These are phyloP conservation scores for Phytophthora sojae DNA, from an alignment of 352 stramenopile species.

Conservation along the genomic window DNA sequence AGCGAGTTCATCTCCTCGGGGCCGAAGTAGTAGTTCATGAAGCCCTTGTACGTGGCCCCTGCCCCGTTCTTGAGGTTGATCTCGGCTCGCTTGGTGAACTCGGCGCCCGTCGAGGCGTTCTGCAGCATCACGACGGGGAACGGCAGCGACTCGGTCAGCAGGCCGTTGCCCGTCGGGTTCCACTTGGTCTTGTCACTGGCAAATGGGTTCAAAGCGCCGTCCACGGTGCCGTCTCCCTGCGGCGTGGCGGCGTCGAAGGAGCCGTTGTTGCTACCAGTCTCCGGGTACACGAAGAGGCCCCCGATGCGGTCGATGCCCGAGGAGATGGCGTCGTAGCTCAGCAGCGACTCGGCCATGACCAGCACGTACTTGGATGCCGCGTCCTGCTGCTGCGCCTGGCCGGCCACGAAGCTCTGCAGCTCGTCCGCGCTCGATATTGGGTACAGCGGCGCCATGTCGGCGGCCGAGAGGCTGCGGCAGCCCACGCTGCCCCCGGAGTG, in stretches of 20 bases:
- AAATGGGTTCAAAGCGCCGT: constrained; percentile 80
- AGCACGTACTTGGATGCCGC: constrained; percentile 60
- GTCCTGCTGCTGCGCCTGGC: constrained; percentile 30
- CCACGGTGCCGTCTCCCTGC: constrained; percentile 66
- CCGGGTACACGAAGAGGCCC: constrained; percentile 70
- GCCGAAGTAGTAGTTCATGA: constrained; percentile 90
- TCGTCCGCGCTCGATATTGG: constrained; percentile 54
- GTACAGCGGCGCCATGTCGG: constrained; percentile 67
- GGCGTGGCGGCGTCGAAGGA: constrained; percentile 62
- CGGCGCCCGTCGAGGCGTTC: constrained; percentile 39
- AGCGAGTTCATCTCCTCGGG: constrained; percentile 75
- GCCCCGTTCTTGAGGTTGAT: constrained; percentile 57
- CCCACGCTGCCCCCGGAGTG: constrained; percentile 73
- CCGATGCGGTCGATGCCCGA: constrained; percentile 47
- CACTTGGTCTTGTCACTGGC: constrained; percentile 58
- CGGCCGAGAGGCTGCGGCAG: constrained; percentile 60
- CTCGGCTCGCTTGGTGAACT: constrained; percentile 62
- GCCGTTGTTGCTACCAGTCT: constrained; percentile 43
- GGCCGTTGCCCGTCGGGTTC: constrained; percentile 65
- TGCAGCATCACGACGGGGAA: constrained; percentile 79
- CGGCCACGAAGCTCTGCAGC: constrained; percentile 52
- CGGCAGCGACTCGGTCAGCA: constrained; percentile 51
- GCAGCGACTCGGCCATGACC: constrained; percentile 69
- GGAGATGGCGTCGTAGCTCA: constrained; percentile 48
- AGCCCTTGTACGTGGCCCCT: constrained; percentile 73